A percentile compares a stretch with the other conserved stretches of the same genome.
Conservation (phyloP, 768 basidiomycete species). For the Chalciporus chontae region DNA sequence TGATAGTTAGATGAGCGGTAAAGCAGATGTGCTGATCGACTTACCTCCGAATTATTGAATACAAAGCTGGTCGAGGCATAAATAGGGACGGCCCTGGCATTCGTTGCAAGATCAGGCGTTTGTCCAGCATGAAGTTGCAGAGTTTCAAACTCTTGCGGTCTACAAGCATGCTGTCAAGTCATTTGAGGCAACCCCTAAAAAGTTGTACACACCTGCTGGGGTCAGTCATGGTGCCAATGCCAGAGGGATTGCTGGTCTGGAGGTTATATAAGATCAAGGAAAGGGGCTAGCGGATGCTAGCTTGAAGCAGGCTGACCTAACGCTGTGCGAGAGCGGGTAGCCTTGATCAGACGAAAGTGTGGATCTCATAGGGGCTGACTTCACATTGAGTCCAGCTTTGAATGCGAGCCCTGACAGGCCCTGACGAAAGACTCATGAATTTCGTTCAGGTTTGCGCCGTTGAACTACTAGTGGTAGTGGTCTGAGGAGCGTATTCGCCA, state of each 20-base stretch:
- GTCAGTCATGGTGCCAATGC: constrained; percentile 1
- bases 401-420: too few species aligned
- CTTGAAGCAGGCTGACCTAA: too few species aligned
- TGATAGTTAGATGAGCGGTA: too few species aligned
- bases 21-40: constrained; percentile 12
- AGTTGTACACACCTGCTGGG: constrained; percentile 3
- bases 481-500: background rate
- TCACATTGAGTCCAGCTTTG: too few species aligned
- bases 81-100: constrained; percentile 76
- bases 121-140: constrained; percentile 80
- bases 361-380: too few species aligned
- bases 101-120: constrained; percentile 54
- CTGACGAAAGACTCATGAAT: too few species aligned
- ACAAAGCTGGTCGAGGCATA: constrained; percentile 71
- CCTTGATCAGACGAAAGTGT: too few species aligned
- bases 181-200: background rate
- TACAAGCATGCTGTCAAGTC: background rate
- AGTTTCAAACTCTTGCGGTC: constrained; percentile 60
- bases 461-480: too few species aligned
- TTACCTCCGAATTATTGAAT: constrained; percentile 59
- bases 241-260: too few species aligned
- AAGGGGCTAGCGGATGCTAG: too few species aligned
- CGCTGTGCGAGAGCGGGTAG: too few species aligned
- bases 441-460: background rate
- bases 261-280: too few species aligned